Evolutionary conservation across 2,329 filamentous ascomycete species (phyloP), one percentile per base, ranked within the genome.

Genomic region (Penicillium rolfsii): DNA sequence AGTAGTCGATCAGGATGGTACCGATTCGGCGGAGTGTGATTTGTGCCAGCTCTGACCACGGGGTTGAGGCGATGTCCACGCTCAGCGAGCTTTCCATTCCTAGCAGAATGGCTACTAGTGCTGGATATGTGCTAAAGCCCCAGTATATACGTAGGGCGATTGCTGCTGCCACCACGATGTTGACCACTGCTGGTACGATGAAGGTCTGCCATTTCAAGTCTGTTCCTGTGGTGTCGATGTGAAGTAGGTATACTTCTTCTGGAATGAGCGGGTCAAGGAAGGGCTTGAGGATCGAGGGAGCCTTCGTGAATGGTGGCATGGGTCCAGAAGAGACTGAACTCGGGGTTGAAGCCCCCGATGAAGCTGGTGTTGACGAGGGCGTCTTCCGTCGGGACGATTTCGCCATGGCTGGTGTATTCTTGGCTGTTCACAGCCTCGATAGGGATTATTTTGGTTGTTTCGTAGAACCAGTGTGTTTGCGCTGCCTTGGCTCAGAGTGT

Each of bases 191-290:
- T 16, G 93, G 92, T 0, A 97, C 87, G 52, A 87, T 70, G 77
- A 97, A 97, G 70, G 96, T 89, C 71, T 91, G 90, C 74, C 86
- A 86, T 79, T 97, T 97, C 78, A 93, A 87, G 30, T 83, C 82
- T 22, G 79, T 77, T 0, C 88, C 87, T 63, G 89, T 87, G 62
- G 78, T 80, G 81, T 97, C 93, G 76, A 96, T 82, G 80, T 97
- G 93, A 33, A 89, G 84, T 70, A 97, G 85, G 83, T 97, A 97
- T 73, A 96, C 84, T 75, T 91, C 87, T 58, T 84, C 79, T 58
- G 84, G 81, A 60, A 87, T 84, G 61, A 97, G 87, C 46, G 82
- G 84, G 38, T 84, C 79, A 71, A 90, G 83, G 73, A 96, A 89
- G 11, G 87, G 84, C 54, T 82, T 70, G 57, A 96, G 84, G 35